Evolutionary conservation across 495 filamentous ascomycete species (phyloP), one percentile per base, ranked within the genome.

Genomic region (Podospora tetraspora): DNA sequence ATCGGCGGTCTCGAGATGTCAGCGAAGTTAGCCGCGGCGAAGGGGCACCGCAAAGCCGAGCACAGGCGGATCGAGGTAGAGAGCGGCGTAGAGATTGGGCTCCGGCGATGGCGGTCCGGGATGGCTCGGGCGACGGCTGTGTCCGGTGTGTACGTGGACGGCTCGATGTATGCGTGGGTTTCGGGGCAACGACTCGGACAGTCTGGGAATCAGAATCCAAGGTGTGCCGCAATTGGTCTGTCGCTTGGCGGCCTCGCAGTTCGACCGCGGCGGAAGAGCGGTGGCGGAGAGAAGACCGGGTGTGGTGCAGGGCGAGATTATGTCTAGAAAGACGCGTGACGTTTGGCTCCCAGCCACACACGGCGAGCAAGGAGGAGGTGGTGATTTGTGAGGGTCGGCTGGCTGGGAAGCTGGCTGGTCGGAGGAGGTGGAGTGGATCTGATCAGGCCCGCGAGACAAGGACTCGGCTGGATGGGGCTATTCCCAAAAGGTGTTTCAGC

Each of bases 401-500:
- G 32, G 43, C 43, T 52, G 16, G 19, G 43, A n/a, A 19, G 30
- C 61, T 34, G 61, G 61, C 61, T 34, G 10, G 25, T 13, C 62
- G 62, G 43, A 37, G 24, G 32, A 43, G 61, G 61, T 23, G 61
- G 22, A 63, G 32, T 63, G 25, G 29, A 64, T 24, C 21, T 8
- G n/a, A 23, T 25, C 24, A 24, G 62, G 62, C 30, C 30, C 27
- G 43, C 24, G 63, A 32, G 21, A 43, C 30, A 32, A n/a, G 57
- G 27, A 37, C 43, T 30, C 22, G 37, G 30, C 12, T 32, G 13
- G 59, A 59, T 57, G 22, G 57, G 68, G 68, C 68, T 70, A 70
- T 70, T 69, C 70, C 67, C 67, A 72, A 67, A 61, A 67, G 13
- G 57, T 67, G 70, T 71, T 71, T 71, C 70, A 69, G 67, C 23